Percentiles rank a stretch among this genome's conserved stretches.
Conservation (phyloP, 306 rosid genomes). For the Rosa rugosa region DNA sequence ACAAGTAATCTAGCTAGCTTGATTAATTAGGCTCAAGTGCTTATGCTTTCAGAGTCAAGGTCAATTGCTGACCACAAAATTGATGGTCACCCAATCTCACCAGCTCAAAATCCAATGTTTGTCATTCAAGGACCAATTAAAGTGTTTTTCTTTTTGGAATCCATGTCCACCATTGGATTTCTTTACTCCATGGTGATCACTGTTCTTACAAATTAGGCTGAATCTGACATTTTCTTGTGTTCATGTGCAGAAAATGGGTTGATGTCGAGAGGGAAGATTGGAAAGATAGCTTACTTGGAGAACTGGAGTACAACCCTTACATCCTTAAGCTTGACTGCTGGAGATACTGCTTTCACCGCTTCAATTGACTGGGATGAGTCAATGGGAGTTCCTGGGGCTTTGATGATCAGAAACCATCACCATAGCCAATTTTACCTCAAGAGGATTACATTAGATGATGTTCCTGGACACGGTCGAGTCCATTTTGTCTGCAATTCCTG, state of each 20-base stretch:
- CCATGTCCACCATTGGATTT: neutral
- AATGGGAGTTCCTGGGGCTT: slow-evolving; percentile 78
- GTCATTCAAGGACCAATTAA: neutral
- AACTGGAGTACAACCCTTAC: slow-evolving; percentile 57
- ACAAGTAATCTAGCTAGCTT: neutral
- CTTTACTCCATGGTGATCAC: neutral
- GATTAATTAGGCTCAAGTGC: neutral
- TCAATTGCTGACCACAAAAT: neutral
- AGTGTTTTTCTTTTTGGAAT: neutral
- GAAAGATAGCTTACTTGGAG: slow-evolving; percentile 62
- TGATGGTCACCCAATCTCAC: neutral
- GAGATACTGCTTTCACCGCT: slow-evolving; percentile 45
- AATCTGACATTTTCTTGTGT: neutral
- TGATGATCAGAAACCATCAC: slow-evolving; percentile 63
- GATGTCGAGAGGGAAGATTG: slow-evolving; percentile 38
- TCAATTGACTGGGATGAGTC: slow-evolving; percentile 72
- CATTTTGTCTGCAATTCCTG: slow-evolving; percentile 90
- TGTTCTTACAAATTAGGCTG: neutral
- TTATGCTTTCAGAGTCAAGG: neutral
- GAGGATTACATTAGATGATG: slow-evolving; percentile 56
- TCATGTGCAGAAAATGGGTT: slow-evolving; percentile 39
- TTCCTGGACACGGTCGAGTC: slow-evolving; percentile 58
- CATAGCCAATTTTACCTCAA: slow-evolving; percentile 74
- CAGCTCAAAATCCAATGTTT: neutral
- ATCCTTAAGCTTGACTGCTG: slow-evolving; percentile 36